Evolutionary conservation across 75 land plant species (phyloP).

Genomic region (Cupressus sempervirens): DNA sequence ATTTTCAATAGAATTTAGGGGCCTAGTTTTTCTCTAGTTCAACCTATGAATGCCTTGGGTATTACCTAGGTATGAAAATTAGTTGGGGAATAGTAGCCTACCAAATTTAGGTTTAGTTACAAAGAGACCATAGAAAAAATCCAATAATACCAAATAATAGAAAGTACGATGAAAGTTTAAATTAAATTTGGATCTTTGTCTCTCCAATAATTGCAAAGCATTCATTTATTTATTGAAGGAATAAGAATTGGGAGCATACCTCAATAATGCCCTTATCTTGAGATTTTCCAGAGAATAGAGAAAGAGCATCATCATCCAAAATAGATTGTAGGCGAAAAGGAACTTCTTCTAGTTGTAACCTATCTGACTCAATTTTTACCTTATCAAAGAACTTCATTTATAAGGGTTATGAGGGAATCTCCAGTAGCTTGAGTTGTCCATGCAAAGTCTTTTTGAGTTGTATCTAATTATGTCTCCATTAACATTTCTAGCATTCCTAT

Average conservation of each 20-base stretch:
- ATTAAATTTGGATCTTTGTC: neutral
- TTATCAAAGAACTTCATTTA: constrained; percentile 93
- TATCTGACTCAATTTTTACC: constrained; percentile 93
- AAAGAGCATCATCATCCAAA: constrained; percentile 80
- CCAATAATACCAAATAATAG: neutral
- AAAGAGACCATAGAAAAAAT: no score
- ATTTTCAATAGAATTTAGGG: no score
- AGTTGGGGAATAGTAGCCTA: no score
- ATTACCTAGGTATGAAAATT: no score
- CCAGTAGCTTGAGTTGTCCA: constrained; percentile 89
- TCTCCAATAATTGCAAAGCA: neutral
- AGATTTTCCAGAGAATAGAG: constrained; percentile 83
- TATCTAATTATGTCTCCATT: constrained; percentile 83
- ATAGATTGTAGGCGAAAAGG: constrained; percentile 63
- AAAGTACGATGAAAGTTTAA: neutral
- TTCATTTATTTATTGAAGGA: neutral
- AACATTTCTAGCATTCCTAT: constrained; percentile 93
- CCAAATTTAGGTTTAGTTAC: no score
- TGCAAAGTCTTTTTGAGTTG: constrained; percentile 82
- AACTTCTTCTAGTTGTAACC: constrained; percentile 82
- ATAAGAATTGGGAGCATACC: constrained; percentile 26
- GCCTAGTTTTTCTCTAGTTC: no score
- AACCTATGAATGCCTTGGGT: no score
- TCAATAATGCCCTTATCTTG: constrained; percentile 74
- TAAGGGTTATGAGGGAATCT: constrained; percentile 67